phyloP scores from a whole-genome alignment of 306 rosid species.

The Prunus fruticosa region DNA sequence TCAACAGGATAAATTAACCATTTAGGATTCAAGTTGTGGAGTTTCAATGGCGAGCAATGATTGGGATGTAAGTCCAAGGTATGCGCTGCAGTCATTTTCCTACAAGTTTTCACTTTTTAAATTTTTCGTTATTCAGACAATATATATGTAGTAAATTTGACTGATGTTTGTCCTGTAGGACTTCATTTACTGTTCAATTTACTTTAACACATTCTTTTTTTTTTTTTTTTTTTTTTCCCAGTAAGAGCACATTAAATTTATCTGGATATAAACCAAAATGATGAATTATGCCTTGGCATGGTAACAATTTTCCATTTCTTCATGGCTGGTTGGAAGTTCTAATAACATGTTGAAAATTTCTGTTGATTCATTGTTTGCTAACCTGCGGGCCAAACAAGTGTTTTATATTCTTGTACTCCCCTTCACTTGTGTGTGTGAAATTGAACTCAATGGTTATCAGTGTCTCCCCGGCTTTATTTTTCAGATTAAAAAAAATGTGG shows the following conservation, averaged over 20 bases:
- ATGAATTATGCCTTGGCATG: neutral
- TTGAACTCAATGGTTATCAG: too few relatives aligned
- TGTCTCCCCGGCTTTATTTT: neutral
- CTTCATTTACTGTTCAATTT: neutral
- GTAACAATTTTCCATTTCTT: too few relatives aligned
- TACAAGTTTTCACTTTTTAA: neutral
- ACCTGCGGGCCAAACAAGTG: too few relatives aligned
- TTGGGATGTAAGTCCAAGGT: conserved; percentile 53
- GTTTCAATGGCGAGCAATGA: conserved; percentile 30
- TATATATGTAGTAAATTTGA: too few relatives aligned
- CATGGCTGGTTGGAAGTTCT: too few relatives aligned
- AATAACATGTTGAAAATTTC: too few relatives aligned
- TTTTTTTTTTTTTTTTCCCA: neutral
- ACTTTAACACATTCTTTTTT: neutral
- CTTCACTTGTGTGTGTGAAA: neutral
- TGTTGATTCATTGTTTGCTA: too few relatives aligned
- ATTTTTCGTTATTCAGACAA: neutral
- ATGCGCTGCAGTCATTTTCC: conserved; percentile 9
- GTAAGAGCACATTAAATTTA: neutral
- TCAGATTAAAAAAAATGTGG: neutral
- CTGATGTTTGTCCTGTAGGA: neutral
- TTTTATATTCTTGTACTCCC: too few relatives aligned
- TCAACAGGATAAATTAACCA: conserved; percentile 30
- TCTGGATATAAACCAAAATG: neutral
- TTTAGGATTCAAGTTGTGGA: conserved; percentile 27